A percentile compares a stretch with the other conserved stretches of the same genome.
Evolutionary conservation across 257 asterid species (phyloP).

Genomic region (Solanum sitiens): DNA sequence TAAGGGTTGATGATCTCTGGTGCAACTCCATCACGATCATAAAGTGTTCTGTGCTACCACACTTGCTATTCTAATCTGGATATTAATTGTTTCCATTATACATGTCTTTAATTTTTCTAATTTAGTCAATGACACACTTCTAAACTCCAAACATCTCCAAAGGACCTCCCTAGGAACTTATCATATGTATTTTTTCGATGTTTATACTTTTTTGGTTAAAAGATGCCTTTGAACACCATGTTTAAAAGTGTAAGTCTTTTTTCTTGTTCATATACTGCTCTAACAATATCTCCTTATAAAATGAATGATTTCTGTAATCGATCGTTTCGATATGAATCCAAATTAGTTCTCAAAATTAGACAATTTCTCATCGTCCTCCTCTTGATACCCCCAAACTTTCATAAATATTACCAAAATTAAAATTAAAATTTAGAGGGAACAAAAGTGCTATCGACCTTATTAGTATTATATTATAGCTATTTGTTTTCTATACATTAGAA

Average conservation of each 20-base stretch:
- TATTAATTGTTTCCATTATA: neutral
- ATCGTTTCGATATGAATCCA: neutral
- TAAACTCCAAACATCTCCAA: neutral
- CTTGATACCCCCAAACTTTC: neutral
- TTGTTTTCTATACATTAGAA: neutral
- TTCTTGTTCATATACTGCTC: rapidly evolving
- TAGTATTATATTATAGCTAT: neutral
- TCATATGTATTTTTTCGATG: neutral
- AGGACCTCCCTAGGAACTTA: neutral
- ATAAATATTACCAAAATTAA: neutral
- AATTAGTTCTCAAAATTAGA: neutral
- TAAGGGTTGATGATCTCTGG: neutral
- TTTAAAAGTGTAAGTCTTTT: rapidly evolving
- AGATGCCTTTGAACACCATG: neutral
- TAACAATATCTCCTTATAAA: neutral
- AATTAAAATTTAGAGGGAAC: neutral
- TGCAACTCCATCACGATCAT: neutral
- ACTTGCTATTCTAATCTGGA: neutral
- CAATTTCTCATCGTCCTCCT: neutral
- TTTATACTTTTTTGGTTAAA: neutral
- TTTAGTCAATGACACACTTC: neutral
- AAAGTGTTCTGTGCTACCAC: neutral
- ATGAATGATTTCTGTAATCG: neutral
- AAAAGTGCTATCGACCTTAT: neutral
- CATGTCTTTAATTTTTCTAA: neutral